Evolutionary conservation across 371 early-diverging fungal species (phyloP).

Genomic region (Apophysomyces ossiformis): DNA sequence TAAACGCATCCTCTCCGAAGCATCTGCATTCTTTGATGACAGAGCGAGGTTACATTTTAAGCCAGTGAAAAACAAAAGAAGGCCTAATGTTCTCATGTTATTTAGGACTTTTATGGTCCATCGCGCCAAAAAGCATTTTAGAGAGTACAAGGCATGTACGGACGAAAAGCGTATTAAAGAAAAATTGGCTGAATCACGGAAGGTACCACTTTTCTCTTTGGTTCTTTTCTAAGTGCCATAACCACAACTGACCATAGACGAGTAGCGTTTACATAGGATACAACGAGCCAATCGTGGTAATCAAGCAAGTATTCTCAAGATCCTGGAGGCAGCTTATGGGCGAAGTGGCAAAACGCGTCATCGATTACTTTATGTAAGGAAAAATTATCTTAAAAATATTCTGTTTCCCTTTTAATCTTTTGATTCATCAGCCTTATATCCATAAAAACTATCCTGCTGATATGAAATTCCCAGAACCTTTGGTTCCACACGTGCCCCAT

Average conservation of each 20-base stretch:
- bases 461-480: constrained; percentile 28
- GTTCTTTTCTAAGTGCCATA: background rate
- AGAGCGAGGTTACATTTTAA: constrained; percentile 37
- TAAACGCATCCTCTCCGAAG: constrained; percentile 38
- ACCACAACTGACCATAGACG: background rate
- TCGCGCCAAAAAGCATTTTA: constrained; percentile 30
- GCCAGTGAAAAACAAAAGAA: background rate
- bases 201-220: constrained; percentile 22
- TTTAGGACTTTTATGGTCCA: constrained; percentile 38
- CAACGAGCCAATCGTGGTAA: constrained; percentile 43
- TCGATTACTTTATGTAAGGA: background rate
- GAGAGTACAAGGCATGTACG: constrained; percentile 33
- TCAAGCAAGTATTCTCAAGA: constrained; percentile 31
- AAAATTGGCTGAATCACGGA: constrained; percentile 42
- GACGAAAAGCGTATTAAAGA: constrained; percentile 38
- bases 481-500: constrained; percentile 42
- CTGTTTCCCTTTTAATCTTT: background rate
- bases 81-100: background rate
- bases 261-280: constrained; percentile 36
- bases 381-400: background rate
- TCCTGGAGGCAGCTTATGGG: constrained; percentile 48
- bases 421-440: constrained; percentile 33
- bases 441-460: constrained; percentile 25
- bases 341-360: constrained; percentile 34
- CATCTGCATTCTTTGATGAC: constrained; percentile 46